Base-by-base conservation (phyloP, 163 green algal species). In the Coccomyxa subellipsoidea region DNA sequence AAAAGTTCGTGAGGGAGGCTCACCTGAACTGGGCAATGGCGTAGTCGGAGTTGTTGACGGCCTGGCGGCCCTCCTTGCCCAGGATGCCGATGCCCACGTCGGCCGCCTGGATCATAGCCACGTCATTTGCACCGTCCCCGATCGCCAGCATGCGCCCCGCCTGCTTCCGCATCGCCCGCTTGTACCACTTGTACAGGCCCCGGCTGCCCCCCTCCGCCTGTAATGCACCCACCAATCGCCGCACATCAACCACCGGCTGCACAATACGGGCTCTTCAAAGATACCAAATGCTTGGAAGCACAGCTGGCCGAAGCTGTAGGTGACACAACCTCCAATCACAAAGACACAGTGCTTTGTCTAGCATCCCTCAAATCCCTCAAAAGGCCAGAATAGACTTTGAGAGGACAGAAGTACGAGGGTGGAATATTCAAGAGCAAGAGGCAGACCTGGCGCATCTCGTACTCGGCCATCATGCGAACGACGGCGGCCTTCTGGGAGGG, bases 81-180 rank as follows among this genome's bases (percentile, higher is more conserved):
- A 93, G 90, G 86, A 98, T 97, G 70, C 95, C 95, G 38, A 98
- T 87, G 35, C 95, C 95, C 27, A 98, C 89, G 85, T 98, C 90
- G 7, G 95, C 94, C 0, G 70, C 70, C 85, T 90, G 79, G 39
- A 98, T 92, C 95, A 98, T 98, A 59, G 95, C 93, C 78, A 98
- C 95, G 78, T 98, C 95, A 82, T 98, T 98, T 36, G 95, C 95
- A 35, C 95, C 93, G 84, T 97, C 93, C 5, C 93, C 93, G 40
- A 97, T 95, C 66, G 87, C 85, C 76, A 96, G 90, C 87, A 94
- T 95, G 54, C 78, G 54, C 29, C 78, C 78, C 6, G 78, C 78
- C 79, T 83, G 79, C 69, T 78, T 76, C 7, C 77, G 77, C 37
- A 80, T 77, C 39, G 82, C 79, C 1, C 80, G 53, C 40, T 80